phyloP scores from a whole-genome alignment of 2,329 filamentous ascomycete genomes.

The Rosellinia necatrix region DNA sequence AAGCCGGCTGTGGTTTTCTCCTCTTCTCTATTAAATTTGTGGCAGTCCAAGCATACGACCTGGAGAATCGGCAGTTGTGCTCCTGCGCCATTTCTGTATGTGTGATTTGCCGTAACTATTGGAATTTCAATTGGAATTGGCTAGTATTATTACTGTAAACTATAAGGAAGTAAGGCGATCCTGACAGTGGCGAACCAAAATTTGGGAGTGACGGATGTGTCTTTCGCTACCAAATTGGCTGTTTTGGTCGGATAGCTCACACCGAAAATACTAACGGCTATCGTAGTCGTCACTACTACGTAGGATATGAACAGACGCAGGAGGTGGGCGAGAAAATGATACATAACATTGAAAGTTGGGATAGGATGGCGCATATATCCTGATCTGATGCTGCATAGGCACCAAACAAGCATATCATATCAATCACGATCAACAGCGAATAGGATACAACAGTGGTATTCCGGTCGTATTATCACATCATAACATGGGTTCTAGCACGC shows the following conservation, averaged over 20 bases:
- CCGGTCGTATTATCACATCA: background rate
- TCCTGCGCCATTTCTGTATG: too few relatives aligned
- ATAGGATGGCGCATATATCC: too few relatives aligned
- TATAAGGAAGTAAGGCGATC: slow-evolving; percentile 1
- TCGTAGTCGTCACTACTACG: too few relatives aligned
- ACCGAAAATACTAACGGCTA: too few relatives aligned
- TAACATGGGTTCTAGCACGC: background rate
- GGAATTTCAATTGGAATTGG: too few relatives aligned
- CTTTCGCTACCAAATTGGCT: background rate
- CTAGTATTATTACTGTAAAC: slow-evolving; percentile 2
- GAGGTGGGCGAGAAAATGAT: background rate
- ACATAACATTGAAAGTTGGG: background rate
- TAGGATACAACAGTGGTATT: background rate
- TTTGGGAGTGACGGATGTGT: background rate
- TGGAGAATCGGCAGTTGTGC: too few relatives aligned
- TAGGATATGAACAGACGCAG: background rate
- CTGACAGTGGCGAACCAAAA: background rate
- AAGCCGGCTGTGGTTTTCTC: too few relatives aligned
- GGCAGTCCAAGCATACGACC: too few relatives aligned
- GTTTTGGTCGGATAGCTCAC: too few relatives aligned
- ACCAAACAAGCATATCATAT: background rate
- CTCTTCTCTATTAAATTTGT: too few relatives aligned
- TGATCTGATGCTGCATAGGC: background rate
- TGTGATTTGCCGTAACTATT: too few relatives aligned
- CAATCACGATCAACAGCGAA: background rate